phyloP scores from a whole-genome alignment of 129 eudicot genomes.

The Silybum marianum region DNA sequence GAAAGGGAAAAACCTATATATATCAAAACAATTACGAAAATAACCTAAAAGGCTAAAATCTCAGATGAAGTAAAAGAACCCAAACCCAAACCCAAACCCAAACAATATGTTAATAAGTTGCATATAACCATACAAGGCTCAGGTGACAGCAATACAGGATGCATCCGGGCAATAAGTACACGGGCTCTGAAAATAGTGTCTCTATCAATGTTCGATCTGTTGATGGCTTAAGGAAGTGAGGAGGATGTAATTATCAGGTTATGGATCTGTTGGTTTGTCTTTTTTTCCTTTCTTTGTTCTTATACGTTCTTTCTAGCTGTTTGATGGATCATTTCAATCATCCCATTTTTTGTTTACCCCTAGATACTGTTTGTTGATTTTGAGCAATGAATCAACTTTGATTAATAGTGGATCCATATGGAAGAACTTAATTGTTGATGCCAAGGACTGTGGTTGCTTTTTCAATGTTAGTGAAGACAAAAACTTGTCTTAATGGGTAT shows the following conservation, averaged over 20 bases:
- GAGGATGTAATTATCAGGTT: constrained; percentile 60
- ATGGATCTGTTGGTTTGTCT: constrained; percentile 75
- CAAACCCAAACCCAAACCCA: too few relatives aligned
- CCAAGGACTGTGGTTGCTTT: constrained; percentile 54
- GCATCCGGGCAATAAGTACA: constrained; percentile 43
- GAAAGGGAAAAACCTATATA: too few relatives aligned
- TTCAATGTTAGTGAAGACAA: constrained; percentile 51
- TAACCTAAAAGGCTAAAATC: too few relatives aligned
- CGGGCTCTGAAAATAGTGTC: constrained; percentile 24
- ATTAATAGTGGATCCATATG: constrained; percentile 59
- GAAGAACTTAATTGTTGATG: constrained; percentile 53
- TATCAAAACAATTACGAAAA: too few relatives aligned
- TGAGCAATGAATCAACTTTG: constrained; percentile 63
- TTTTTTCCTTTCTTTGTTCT: too few relatives aligned
- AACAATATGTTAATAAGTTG: too few relatives aligned
- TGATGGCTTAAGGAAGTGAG: constrained; percentile 75
- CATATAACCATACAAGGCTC: constrained; percentile 47
- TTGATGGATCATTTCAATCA: too few relatives aligned
- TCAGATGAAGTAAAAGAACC: too few relatives aligned
- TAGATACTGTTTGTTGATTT: constrained; percentile 67
- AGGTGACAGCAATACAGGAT: constrained; percentile 39
- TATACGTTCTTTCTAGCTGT: too few relatives aligned
- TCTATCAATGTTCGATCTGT: constrained; percentile 55
- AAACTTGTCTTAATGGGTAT: constrained; percentile 47
- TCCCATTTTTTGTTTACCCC: neutral